Percentiles rank a stretch among this genome's conserved stretches.
These are phyloP conservation scores for Lagerstroemia fauriei DNA, from an alignment of 441 rosid genomes.

Conservation along the genomic window DNA sequence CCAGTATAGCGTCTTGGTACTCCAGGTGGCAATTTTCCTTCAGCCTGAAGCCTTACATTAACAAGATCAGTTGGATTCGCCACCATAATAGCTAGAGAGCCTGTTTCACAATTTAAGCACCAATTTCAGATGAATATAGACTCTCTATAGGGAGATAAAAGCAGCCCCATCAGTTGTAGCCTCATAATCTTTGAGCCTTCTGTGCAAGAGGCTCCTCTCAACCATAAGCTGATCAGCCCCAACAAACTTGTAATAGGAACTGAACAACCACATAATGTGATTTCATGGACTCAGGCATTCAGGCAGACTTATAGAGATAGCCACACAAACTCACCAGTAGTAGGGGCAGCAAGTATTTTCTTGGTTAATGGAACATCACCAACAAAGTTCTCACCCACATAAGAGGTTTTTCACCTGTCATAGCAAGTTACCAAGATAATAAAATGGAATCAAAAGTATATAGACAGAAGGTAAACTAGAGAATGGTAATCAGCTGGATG, in stretches of 20 bases:
- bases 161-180: not conserved
- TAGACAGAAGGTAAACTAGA: not conserved
- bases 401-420: constrained; percentile 77
- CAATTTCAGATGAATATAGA: constrained; percentile 1
- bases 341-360: constrained; percentile 94
- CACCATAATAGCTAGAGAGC: constrained; percentile 76
- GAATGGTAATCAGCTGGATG: not conserved
- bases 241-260: not conserved
- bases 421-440: not conserved
- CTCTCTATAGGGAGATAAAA: not conserved
- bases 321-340: constrained; percentile 66
- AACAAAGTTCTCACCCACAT: constrained; percentile 78
- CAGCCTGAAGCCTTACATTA: constrained; percentile 97
- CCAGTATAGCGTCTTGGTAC: constrained; percentile 96
- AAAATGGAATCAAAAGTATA: too few relatives aligned
- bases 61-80: constrained; percentile 99
- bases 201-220: not conserved
- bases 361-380: constrained; percentile 92
- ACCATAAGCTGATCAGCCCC: not conserved
- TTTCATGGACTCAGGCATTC: not conserved
- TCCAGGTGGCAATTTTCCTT: constrained; percentile 89
- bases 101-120: constrained; percentile 44
- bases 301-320: not conserved
- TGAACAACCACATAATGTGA: not conserved
- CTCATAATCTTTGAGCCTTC: not conserved